These are phyloP conservation scores for Eucalyptus erythrocorys DNA, from an alignment of 345 rosid genomes.

Conservation along the genomic window DNA sequence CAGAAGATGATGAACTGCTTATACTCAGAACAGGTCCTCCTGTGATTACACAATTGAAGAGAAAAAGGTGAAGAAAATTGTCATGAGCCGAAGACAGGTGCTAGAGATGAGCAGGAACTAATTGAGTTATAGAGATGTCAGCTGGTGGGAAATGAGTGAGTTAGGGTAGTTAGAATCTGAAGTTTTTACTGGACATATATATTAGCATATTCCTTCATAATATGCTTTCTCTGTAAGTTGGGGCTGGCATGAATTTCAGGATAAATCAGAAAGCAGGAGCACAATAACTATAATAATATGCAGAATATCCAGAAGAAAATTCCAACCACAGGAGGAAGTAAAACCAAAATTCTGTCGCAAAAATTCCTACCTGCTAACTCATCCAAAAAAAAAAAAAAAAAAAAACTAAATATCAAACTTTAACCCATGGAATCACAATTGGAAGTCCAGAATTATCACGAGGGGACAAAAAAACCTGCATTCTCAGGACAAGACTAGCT, in stretches of 20 bases:
- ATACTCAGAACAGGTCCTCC: conserved; percentile 1
- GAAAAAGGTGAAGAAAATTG: background rate
- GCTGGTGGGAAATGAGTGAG: background rate
- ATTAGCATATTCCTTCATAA: background rate
- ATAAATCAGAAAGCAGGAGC: background rate
- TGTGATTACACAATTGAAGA: background rate
- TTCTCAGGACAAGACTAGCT: background rate
- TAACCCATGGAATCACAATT: background rate
- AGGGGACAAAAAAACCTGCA: background rate
- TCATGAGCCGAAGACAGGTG: background rate
- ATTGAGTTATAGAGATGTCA: background rate
- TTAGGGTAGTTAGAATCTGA: background rate
- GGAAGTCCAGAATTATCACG: background rate
- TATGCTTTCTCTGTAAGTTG: background rate
- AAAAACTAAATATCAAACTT: background rate
- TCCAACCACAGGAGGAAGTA: background rate
- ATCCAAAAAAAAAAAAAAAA: background rate
- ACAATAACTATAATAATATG: background rate
- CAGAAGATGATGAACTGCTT: conserved; percentile 3
- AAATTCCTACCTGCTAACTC: background rate
- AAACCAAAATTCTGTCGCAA: background rate
- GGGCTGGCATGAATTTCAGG: background rate
- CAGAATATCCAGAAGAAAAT: background rate
- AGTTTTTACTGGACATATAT: background rate
- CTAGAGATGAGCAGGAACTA: background rate